These are phyloP conservation scores for Leccinum boreale DNA, from an alignment of 768 basidiomycete genomes.

Conservation along the genomic window DNA sequence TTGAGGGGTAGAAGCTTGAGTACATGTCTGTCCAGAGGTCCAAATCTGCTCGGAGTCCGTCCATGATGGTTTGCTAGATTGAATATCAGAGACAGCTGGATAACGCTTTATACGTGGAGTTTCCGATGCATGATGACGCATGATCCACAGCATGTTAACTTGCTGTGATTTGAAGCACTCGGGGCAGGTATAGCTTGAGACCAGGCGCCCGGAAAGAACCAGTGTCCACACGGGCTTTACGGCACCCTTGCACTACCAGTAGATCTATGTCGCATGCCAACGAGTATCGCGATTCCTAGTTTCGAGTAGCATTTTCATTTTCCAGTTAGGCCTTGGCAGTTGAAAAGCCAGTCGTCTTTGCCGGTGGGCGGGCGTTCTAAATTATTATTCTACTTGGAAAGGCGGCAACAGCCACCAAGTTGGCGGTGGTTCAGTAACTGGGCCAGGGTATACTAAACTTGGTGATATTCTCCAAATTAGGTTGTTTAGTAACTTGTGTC, in stretches of 20 bases:
- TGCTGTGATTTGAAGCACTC: slow-evolving; percentile 18
- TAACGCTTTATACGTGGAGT: slow-evolving; percentile 11
- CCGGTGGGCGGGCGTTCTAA: background rate
- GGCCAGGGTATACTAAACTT: too few relatives aligned
- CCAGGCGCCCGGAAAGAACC: background rate
- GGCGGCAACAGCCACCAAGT: slow-evolving; percentile 13
- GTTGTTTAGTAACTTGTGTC: background rate
- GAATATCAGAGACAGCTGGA: background rate
- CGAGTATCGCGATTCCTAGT: slow-evolving; percentile 23
- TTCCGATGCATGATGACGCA: background rate
- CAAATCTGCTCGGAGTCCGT: background rate
- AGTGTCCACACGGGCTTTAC: slow-evolving; percentile 1
- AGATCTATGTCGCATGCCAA: slow-evolving; percentile 6
- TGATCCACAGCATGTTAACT: slow-evolving; percentile 19
- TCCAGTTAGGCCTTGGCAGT: background rate
- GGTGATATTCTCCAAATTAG: slow-evolving; percentile 10
- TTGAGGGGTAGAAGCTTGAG: background rate
- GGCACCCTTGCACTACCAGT: background rate
- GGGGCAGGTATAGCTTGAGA: background rate
- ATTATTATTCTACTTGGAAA: slow-evolving; percentile 7
- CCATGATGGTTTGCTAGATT: slow-evolving; percentile 14
- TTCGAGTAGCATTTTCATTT: background rate
- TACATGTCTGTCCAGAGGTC: slow-evolving; percentile 7
- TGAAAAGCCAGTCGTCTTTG: background rate
- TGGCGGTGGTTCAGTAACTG: background rate